Evolutionary conservation across 129 eudicot genomes (phyloP).

Genomic region (Pittosporum tobira): DNA sequence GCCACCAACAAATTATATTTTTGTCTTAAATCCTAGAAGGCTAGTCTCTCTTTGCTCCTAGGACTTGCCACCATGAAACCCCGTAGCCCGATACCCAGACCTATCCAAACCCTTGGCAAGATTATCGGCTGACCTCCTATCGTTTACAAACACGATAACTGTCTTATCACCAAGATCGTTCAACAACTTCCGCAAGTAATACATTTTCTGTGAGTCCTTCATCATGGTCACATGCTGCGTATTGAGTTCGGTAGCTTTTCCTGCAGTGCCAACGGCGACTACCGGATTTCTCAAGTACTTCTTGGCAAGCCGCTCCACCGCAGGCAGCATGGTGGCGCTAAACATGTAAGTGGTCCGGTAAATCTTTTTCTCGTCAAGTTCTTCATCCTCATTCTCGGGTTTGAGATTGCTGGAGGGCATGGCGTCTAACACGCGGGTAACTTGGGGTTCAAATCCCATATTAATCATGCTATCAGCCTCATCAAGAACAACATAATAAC

Average conservation of each 20-base stretch:
- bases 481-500: constrained; percentile 2
- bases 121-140: constrained; percentile 5
- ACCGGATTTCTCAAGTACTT: constrained; percentile 13
- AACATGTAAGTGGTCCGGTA: constrained; percentile 12
- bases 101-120: constrained; percentile 12
- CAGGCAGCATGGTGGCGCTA: constrained; percentile 7
- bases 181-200: constrained; percentile 4
- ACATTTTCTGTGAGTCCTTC: constrained; percentile 11
- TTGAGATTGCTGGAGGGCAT: constrained; percentile 11
- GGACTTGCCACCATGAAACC: constrained; percentile 8
- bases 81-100: constrained; percentile 3
- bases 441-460: constrained; percentile 11
- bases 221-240: constrained; percentile 11
- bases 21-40: constrained; percentile 4
- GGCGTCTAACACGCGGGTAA: constrained; percentile 1
- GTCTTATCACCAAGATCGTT: constrained; percentile 10
- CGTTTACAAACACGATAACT: constrained; percentile 7
- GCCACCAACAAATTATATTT: constrained; percentile 7
- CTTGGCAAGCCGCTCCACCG: constrained; percentile 12
- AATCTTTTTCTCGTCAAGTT: constrained; percentile 9
- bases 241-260: constrained; percentile 9
- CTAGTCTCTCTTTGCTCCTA: constrained; percentile 10
- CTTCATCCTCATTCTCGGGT: constrained; percentile 9
- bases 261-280: constrained; percentile 8
- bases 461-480: constrained; percentile 4